Conservation (phyloP, 768 basidiomycete species). For the Naematelia encephala region DNA sequence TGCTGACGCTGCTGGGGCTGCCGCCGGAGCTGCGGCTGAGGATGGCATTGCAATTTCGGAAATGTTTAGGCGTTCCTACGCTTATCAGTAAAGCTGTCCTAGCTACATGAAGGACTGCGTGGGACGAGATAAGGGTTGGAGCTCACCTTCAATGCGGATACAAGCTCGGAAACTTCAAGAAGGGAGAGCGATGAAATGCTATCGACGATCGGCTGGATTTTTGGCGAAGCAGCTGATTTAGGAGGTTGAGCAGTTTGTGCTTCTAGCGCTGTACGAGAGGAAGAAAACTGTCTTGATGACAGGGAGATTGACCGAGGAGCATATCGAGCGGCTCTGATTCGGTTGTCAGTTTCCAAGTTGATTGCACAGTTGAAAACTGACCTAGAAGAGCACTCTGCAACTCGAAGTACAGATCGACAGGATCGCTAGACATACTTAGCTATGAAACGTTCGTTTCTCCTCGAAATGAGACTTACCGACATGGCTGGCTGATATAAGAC, state of each 20-base stretch:
- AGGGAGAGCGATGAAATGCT: constrained; percentile 84
- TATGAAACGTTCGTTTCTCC: not conserved
- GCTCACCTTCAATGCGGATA: constrained; percentile 78
- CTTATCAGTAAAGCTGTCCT: not conserved
- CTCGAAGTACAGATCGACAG: not conserved
- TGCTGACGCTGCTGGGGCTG: constrained; percentile 56
- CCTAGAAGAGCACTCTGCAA: not conserved
- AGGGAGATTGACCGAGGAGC: not conserved
- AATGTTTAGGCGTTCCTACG: constrained; percentile 79
- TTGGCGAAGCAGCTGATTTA: constrained; percentile 50
- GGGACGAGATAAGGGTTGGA: no score
- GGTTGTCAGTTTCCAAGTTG: not conserved
- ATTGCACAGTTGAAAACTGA: not conserved
- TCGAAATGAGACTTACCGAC: not conserved
- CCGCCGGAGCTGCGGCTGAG: constrained; percentile 46
- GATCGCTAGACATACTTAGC: not conserved
- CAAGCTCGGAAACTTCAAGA: constrained; percentile 92
- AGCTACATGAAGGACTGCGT: no score
- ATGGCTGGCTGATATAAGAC: not conserved
- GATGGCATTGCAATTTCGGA: constrained; percentile 87
- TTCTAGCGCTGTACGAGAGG: not conserved
- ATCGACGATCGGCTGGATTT: constrained; percentile 79
- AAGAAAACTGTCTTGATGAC: not conserved
- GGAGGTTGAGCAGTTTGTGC: not conserved
- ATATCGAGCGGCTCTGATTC: not conserved